Percentiles rank a stretch among this genome's conserved stretches.
Evolutionary conservation across 768 basidiomycete species (phyloP).

Genomic region (Leccinum boreale): DNA sequence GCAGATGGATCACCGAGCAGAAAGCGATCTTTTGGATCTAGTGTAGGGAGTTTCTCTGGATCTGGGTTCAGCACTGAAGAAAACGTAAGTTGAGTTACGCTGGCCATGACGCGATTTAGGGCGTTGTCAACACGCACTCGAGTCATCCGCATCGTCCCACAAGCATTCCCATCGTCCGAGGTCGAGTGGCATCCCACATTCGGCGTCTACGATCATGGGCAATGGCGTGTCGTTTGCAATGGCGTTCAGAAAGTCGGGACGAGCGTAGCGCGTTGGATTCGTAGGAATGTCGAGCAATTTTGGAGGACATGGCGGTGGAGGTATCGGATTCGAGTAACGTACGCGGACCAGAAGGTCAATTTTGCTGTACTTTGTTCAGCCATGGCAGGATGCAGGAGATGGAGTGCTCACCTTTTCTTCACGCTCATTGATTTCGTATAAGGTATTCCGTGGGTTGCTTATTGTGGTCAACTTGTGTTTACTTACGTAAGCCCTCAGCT

Average conservation of each 20-base stretch:
- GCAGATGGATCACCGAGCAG: conserved; percentile 67
- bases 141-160: conserved; percentile 75
- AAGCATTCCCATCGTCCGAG: conserved; percentile 77
- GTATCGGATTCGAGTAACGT: conserved; percentile 91
- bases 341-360: conserved; percentile 91
- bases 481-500: neutral
- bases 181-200: conserved; percentile 95
- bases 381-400: neutral
- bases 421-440: conserved; percentile 41
- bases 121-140: conserved; percentile 37
- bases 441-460: conserved; percentile 10
- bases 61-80: conserved; percentile 62
- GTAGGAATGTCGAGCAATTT: conserved; percentile 93
- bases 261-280: conserved; percentile 81
- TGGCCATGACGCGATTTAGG: neutral
- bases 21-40: conserved; percentile 75
- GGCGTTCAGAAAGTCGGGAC: conserved; percentile 78
- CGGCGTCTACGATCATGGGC: conserved; percentile 96
- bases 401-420: conserved; percentile 47
- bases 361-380: conserved; percentile 44
- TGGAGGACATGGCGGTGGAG: conserved; percentile 95
- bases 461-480: conserved; percentile 11
- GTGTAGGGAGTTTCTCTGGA: conserved; percentile 48
- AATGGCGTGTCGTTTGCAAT: conserved; percentile 78
- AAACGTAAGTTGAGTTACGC: neutral